Percentiles rank a stretch among this genome's conserved stretches.
These are phyloP conservation scores for Prunus armeniaca DNA, from an alignment of 306 rosid genomes.

Conservation along the genomic window DNA sequence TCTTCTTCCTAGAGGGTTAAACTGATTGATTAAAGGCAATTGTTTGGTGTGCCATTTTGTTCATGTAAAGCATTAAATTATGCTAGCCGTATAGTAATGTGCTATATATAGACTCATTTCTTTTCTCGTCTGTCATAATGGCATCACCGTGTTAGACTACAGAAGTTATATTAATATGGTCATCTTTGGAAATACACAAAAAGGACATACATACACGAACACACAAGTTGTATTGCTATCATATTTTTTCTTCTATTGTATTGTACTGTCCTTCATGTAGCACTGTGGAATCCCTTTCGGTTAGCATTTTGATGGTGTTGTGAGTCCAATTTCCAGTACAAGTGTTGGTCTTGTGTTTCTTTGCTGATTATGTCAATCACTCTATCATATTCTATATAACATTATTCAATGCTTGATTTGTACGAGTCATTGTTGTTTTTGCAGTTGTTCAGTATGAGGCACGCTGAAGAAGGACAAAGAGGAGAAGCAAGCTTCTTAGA, in stretches of 20 bases:
- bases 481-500: no score
- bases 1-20: no score
- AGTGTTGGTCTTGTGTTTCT: neutral
- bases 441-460: conserved; percentile 19
- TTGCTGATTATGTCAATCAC: neutral
- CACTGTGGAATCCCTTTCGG: neutral
- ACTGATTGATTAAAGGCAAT: no score
- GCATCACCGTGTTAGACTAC: neutral
- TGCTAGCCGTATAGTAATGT: neutral
- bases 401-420: neutral
- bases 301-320: neutral
- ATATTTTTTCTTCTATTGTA: neutral
- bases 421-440: neutral
- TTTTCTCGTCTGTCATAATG: neutral
- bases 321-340: neutral
- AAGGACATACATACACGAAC: neutral
- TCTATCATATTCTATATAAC: neutral
- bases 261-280: neutral
- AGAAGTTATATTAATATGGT: neutral
- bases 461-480: neutral
- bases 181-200: neutral
- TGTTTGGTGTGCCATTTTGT: neutral
- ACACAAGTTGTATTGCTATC: neutral
- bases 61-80: neutral
- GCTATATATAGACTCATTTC: neutral